A percentile compares a stretch with the other conserved stretches of the same genome.
Evolutionary conservation across 768 basidiomycete genomes (phyloP).

Genomic region (Auriculariales sp.): DNA sequence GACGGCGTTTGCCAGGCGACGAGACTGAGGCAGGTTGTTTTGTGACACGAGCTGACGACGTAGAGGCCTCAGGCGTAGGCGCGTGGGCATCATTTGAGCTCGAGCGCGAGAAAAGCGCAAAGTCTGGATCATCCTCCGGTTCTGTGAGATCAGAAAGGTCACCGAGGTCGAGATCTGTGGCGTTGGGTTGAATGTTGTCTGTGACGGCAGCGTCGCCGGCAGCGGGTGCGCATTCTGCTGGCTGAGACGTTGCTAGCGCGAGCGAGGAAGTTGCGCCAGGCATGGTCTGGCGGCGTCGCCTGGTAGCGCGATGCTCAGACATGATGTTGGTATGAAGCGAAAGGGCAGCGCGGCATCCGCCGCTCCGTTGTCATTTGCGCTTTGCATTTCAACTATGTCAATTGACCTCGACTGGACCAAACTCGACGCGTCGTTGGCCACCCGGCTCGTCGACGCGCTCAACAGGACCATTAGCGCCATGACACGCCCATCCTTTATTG

Average conservation of each 20-base stretch:
- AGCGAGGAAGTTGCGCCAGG: background rate
- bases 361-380: background rate
- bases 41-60: too few relatives aligned
- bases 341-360: background rate
- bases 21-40: too few relatives aligned
- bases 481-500: conserved; percentile 83
- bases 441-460: conserved; percentile 54
- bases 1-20: background rate
- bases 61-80: too few relatives aligned
- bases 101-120: too few relatives aligned
- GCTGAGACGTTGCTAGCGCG: background rate
- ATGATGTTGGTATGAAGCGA: too few relatives aligned
- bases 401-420: conserved; percentile 90
- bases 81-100: too few relatives aligned
- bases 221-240: background rate
- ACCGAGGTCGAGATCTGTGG: too few relatives aligned
- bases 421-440: conserved; percentile 59
- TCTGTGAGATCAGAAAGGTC: too few relatives aligned
- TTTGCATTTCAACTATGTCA: conserved; percentile 60
- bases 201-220: background rate
- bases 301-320: too few relatives aligned
- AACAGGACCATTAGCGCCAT: conserved; percentile 62
- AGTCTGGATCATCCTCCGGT: too few relatives aligned
- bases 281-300: background rate
- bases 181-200: too few relatives aligned